Base-by-base conservation (phyloP, 2,329 filamentous ascomycete species). In the Orbilia blumenaviensis region DNA sequence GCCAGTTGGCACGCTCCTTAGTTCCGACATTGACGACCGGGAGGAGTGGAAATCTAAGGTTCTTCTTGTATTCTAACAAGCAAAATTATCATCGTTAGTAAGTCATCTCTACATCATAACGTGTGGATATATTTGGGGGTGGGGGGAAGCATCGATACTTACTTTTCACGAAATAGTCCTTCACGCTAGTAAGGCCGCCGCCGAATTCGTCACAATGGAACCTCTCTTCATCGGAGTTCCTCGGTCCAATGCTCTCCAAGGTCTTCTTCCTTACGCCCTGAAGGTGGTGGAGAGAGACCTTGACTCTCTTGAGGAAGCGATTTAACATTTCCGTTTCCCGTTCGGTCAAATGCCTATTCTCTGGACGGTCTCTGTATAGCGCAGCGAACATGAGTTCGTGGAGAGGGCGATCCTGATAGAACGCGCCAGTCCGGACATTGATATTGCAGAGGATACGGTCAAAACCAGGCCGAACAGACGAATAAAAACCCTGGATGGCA, bases 21-120 rank as follows among this genome's bases (percentile, higher is more conserved):
- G 52, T 79, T 12, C 79, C 79, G 9, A 90, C 84, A 80, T 94
- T 93, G 77, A 94, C 82, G 0, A 92, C 84, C 0, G 91, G 90
- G 3, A 86, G 82, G 1, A 84, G 79, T 0, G 81, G 81, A 12
- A 85, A 80, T 0, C 82, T 64, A 86, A 83, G 18, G 67, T 76
- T 73, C 82, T 85, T 80, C 52, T 83, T 75, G 63, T 86, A 80
- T 78, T 82, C 78, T 84, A 77, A 18, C 29, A 38, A 56, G 2
- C 16, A 21, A 12, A 72, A 69, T 54, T 25, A 27, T 14, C 16
- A 27, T 32, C 14, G n/a, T 61, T 27, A 64, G 16, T 27, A 42
- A 38, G 46, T 29, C 6, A 8, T 58, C 42, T 29, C 7, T 32
- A 25, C n/a, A n/a, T n/a, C n/a, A n/a, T n/a, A n/a, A n/a, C n/a